A percentile compares a stretch with the other conserved stretches of the same genome.
Conservation (phyloP, 2,329 filamentous ascomycete genomes). For the Pseudogymnoascus sp. region DNA sequence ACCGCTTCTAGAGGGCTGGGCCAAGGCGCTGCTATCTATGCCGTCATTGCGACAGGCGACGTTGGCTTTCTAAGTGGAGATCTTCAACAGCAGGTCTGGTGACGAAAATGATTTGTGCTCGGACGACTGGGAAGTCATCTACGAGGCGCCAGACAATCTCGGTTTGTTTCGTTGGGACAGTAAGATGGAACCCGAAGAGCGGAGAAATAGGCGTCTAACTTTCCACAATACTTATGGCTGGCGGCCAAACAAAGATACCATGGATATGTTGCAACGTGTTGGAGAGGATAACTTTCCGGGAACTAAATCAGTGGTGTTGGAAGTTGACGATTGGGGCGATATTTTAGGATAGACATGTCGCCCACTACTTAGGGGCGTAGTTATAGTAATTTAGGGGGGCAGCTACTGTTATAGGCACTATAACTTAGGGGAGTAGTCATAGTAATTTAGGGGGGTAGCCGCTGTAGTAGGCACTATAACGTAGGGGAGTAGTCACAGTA, state of each 20-base stretch:
- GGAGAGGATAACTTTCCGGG: not conserved
- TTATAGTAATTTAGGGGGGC: no score
- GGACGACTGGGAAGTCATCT: not conserved
- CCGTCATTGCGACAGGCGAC: not conserved
- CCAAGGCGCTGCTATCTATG: not conserved
- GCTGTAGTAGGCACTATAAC: no score
- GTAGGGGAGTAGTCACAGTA: no score
- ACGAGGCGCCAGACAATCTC: no score
- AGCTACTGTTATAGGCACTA: no score
- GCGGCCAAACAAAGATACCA: not conserved
- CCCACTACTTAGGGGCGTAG: no score
- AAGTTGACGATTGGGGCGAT: not conserved
- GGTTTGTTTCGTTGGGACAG: no score
- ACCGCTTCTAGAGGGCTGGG: not conserved
- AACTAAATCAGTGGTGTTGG: not conserved
- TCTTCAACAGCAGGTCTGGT: not conserved
- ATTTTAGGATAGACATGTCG: not conserved
- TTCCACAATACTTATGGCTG: not conserved
- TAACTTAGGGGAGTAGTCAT: no score
- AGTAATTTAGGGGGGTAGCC: no score
- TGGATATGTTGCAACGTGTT: not conserved
- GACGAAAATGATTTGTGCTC: not conserved
- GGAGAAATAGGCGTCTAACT: not conserved
- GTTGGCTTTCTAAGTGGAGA: not conserved
- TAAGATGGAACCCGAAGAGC: not conserved